A percentile compares a stretch with the other conserved stretches of the same genome.
Conservation (phyloP, 768 basidiomycete genomes). For the Sporobolomyces phaffii region DNA sequence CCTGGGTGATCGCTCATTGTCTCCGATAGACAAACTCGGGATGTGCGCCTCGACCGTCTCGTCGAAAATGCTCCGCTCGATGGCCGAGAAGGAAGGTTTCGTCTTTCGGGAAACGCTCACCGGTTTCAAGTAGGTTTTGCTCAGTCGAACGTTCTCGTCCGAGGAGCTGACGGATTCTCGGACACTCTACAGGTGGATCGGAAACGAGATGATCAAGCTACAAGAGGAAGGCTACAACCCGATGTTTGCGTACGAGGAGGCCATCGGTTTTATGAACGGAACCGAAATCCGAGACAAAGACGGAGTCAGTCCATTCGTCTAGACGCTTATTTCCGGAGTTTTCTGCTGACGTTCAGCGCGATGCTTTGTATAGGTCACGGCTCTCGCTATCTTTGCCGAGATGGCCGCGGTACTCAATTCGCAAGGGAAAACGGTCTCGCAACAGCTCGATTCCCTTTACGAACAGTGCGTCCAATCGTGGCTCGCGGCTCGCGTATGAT, state of each 20-base stretch:
- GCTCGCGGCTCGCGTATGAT: not conserved
- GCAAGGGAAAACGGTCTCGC: conserved; percentile 55
- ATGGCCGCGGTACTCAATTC: conserved; percentile 52
- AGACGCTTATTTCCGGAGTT: too few relatives aligned
- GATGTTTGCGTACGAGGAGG: conserved; percentile 83
- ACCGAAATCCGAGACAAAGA: conserved; percentile 68
- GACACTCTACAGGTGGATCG: conserved; percentile 50
- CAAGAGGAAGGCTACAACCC: conserved; percentile 63
- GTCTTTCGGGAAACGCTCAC: conserved; percentile 78
- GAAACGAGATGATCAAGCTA: conserved; percentile 68
- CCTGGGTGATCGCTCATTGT: too few relatives aligned
- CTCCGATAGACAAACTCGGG: conserved; percentile 59
- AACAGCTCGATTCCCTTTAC: conserved; percentile 55
- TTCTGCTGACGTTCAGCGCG: too few relatives aligned
- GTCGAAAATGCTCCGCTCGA: conserved; percentile 77
- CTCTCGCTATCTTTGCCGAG: conserved; percentile 37
- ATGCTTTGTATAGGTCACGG: conserved; percentile 40
- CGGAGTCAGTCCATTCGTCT: conserved; percentile 61
- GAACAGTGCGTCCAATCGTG: conserved; percentile 27
- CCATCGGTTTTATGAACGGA: conserved; percentile 86
- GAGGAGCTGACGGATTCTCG: too few relatives aligned
- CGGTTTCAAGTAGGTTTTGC: conserved; percentile 79
- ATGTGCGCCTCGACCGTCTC: conserved; percentile 88
- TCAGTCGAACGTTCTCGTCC: too few relatives aligned
- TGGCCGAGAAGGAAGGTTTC: conserved; percentile 71